Evolutionary conservation across 768 basidiomycete species (phyloP).

Genomic region (Leccinellum rugosiceps): DNA sequence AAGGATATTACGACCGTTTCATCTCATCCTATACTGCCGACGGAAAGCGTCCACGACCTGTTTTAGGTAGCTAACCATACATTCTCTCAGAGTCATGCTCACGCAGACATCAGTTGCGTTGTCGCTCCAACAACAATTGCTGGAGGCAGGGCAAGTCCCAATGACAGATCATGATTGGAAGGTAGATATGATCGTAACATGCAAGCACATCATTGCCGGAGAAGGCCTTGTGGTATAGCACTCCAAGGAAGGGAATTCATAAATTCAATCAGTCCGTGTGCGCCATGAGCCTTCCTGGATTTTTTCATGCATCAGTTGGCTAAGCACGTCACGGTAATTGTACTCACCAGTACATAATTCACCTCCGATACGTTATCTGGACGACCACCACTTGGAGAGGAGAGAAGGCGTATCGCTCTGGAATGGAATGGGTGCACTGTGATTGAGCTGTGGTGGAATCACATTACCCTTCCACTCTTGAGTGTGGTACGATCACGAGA

Average conservation of each 20-base stretch:
- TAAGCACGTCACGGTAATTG: conserved; percentile 21
- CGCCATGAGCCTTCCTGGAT: conserved; percentile 18
- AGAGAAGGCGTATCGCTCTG: conserved; percentile 41
- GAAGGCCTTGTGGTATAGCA: conserved; percentile 22
- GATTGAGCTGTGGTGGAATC: conserved; percentile 15
- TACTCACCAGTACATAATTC: conserved; percentile 22
- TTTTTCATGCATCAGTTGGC: conserved; percentile 9
- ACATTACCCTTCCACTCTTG: conserved; percentile 40
- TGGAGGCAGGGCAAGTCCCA: conserved; percentile 51
- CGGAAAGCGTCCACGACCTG: conserved; percentile 43
- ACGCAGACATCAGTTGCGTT: conserved; percentile 51
- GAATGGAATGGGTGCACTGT: conserved; percentile 14
- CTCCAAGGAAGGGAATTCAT: conserved; percentile 1
- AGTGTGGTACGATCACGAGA: conserved; percentile 39
- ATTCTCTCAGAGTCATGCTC: conserved; percentile 8
- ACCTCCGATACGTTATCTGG: conserved; percentile 16
- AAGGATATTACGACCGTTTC: conserved; percentile 81
- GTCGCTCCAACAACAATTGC: conserved; percentile 59
- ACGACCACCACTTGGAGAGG: conserved; percentile 30
- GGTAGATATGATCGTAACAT: conserved; percentile 58
- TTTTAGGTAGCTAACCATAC: conserved; percentile 49
- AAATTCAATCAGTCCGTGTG: conserved; percentile 23
- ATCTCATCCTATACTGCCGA: conserved; percentile 49
- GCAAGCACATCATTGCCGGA: conserved; percentile 34
- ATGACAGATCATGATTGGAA: conserved; percentile 57